Percentiles rank a stretch among this genome's conserved stretches.
Evolutionary conservation across 148 eudicot genomes (phyloP).

Genomic region (Chenopodium formosanum): DNA sequence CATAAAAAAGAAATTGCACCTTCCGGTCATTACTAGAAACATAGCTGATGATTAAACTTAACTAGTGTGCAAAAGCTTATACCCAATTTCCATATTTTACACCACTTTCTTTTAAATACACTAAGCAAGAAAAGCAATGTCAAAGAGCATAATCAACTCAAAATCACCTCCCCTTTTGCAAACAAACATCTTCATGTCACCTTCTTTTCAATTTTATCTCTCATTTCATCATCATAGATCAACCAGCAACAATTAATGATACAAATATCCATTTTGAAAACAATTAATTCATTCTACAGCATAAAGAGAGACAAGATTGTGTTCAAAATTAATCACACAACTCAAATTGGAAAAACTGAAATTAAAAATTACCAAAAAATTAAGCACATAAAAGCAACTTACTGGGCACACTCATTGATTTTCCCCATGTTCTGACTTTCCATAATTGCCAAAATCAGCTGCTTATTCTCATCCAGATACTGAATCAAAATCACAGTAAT

Average conservation of each 20-base stretch:
- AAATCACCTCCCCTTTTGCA: too few relatives aligned
- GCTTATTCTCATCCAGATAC: conserved; percentile 85
- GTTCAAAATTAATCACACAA: not conserved
- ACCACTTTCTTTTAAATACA: not conserved
- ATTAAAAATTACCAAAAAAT: not conserved
- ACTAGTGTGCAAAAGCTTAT: not conserved
- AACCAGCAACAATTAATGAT: not conserved
- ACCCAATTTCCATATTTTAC: not conserved
- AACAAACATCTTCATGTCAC: too few relatives aligned
- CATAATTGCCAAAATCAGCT: conserved; percentile 75
- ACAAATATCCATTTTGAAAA: not conserved
- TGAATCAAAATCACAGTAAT: conserved; percentile 33
- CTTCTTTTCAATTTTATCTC: not conserved
- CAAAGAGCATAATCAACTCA: not conserved
- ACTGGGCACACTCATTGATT: conserved; percentile 69
- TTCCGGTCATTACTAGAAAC: not conserved
- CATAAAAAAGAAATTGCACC: not conserved
- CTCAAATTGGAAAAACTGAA: not conserved
- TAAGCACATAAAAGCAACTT: conserved; percentile 33
- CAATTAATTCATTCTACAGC: not conserved
- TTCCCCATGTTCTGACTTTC: conserved; percentile 76
- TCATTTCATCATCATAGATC: not conserved
- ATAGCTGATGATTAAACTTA: not conserved
- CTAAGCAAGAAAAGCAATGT: not conserved
- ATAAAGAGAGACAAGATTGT: not conserved